Evolutionary conservation across 805 yeast genomes (phyloP).

Genomic region (Saturnispora mendoncae): DNA sequence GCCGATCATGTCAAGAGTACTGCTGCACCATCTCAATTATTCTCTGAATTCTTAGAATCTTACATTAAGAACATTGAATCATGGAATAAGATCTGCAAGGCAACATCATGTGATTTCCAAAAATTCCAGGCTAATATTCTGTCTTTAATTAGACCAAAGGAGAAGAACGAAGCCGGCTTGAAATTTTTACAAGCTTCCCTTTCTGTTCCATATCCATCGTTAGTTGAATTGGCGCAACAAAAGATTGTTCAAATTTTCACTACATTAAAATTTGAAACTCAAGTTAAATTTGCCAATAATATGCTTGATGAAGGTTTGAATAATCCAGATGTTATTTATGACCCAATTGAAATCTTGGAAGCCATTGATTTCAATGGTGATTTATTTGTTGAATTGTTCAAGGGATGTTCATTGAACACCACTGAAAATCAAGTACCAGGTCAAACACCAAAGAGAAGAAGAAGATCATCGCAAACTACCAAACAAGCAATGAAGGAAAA

Average conservation of each 20-base stretch:
- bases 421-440: slow-evolving; percentile 21
- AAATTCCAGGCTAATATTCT: slow-evolving; percentile 52
- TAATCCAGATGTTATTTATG: slow-evolving; percentile 38
- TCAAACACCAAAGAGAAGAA: slow-evolving; percentile 66
- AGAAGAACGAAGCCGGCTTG: slow-evolving; percentile 46
- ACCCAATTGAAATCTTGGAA: slow-evolving; percentile 45
- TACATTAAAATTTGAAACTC: slow-evolving; percentile 47
- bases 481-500: slow-evolving; percentile 69
- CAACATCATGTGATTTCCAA: slow-evolving; percentile 41
- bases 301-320: slow-evolving; percentile 43
- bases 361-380: slow-evolving; percentile 45
- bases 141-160: slow-evolving; percentile 53
- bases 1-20: slow-evolving; percentile 33
- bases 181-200: slow-evolving; percentile 52
- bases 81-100: slow-evolving; percentile 37
- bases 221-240: slow-evolving; percentile 40
- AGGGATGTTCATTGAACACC: slow-evolving; percentile 31
- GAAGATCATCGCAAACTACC: slow-evolving; percentile 70
- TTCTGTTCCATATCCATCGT: slow-evolving; percentile 33
- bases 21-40: slow-evolving; percentile 38
- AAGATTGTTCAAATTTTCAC: slow-evolving; percentile 50
- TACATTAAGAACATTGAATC: slow-evolving; percentile 40
- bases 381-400: slow-evolving; percentile 50
- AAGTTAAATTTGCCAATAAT: slow-evolving; percentile 47
- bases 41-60: slow-evolving; percentile 34